A percentile compares a stretch with the other conserved stretches of the same genome.
These are phyloP conservation scores for Cymbopogon citratus DNA, from an alignment of 176 grass and related monocot genomes.

Conservation along the genomic window DNA sequence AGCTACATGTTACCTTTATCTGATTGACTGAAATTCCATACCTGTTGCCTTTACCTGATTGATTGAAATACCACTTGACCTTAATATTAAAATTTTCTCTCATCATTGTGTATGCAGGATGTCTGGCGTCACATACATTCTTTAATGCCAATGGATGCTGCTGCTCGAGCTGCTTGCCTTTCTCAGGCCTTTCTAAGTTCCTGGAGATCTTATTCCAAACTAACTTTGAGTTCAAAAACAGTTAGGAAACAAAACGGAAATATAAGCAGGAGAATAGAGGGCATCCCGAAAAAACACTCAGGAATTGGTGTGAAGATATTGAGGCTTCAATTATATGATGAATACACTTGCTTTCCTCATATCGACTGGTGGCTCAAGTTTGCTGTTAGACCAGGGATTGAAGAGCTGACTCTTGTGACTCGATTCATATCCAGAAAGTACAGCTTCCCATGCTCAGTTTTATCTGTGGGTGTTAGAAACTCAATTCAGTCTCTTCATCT, in stretches of 20 bases:
- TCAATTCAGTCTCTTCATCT: not conserved
- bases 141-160: not conserved
- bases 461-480: not conserved
- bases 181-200: not conserved
- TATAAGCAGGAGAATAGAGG: too few species aligned
- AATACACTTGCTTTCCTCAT: not conserved
- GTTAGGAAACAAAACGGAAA: too few species aligned
- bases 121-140: not conserved
- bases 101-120: not conserved
- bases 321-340: not conserved
- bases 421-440: not conserved
- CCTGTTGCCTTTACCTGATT: not conserved
- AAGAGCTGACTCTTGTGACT: not conserved
- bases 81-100: not conserved
- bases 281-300: too few species aligned
- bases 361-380: not conserved
- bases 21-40: not conserved
- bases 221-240: too few species aligned
- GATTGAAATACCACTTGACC: not conserved
- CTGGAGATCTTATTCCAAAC: too few species aligned
- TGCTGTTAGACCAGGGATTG: not conserved
- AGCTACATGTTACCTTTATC: not conserved
- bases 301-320: too few species aligned
- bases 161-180: not conserved
- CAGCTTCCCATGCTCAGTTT: not conserved